Conservation (phyloP, 257 asterid species). For the Nicotiana otophora region DNA sequence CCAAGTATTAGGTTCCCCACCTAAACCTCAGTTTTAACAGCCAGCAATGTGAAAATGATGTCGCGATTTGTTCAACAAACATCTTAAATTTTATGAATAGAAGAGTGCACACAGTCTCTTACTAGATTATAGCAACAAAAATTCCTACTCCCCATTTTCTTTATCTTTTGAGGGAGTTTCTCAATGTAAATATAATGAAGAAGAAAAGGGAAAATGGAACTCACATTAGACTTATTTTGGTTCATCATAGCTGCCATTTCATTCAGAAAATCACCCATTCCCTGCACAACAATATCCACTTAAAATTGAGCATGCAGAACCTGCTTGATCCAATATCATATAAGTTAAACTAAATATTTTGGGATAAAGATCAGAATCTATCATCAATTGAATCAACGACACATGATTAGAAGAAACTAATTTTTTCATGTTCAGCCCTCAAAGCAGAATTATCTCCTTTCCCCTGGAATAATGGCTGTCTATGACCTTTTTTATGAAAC, state of each 20-base stretch:
- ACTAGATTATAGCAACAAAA: background rate
- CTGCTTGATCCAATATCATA: background rate
- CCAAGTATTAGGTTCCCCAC: background rate
- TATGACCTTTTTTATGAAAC: background rate
- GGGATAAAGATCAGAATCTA: background rate
- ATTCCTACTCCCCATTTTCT: background rate
- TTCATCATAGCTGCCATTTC: conserved; percentile 86
- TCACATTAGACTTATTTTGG: conserved; percentile 51
- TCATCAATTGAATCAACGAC: background rate
- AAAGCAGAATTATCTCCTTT: background rate
- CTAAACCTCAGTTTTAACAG: background rate
- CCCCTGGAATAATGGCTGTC: background rate
- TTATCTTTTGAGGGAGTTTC: background rate
- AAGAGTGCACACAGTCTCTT: background rate
- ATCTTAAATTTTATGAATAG: background rate
- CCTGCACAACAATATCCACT: conserved; percentile 40
- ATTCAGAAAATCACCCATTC: conserved; percentile 81
- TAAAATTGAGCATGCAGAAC: background rate
- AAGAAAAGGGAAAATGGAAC: conserved; percentile 11
- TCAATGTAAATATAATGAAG: background rate
- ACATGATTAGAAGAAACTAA: background rate
- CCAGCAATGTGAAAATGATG: background rate
- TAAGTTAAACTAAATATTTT: background rate
- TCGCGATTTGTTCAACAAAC: background rate
- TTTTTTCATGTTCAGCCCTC: background rate